Evolutionary conservation across 805 yeast genomes (phyloP), one percentile per base, ranked within the genome.

Genomic region (Ogataea henricii): DNA sequence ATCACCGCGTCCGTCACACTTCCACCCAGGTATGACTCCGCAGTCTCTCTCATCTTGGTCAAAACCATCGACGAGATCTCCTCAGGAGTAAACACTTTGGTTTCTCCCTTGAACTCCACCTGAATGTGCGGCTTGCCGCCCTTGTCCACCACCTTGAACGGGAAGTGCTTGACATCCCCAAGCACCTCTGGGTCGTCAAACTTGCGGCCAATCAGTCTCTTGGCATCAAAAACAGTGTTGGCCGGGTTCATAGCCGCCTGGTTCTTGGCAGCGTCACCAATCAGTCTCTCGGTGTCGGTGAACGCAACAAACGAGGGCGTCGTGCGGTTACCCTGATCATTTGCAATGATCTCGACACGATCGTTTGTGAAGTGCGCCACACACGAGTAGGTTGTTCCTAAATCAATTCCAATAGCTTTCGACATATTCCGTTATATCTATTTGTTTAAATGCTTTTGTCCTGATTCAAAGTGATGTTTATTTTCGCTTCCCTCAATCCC

Each of bases 321-420:
- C 47, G 91, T 90, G 79, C 97, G 87, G 83, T 91, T 90, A 83
- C 97, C 97, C 77, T 91, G 97, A 73, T 91, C 97, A 70, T 91
- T 91, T 64, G 97, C 96, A 67, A 90, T 88, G 71, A 90, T 90
- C 72, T 90, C 97, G 47, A 91, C 97, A 67, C 87, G 79, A 58
- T 91, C 94, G 65, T 87, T 87, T 62, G 89, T 79, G 77, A 88
- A 89, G 66, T 89, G 94, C 63, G 96, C 96, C 52, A 90, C 97
- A 82, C 96, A 89, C 43, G 96, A 89, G 78, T 89, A 89, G 52
- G 96, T 89, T 47, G 90, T 84, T 74, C 90, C 90, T 71, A 84
- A 81, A 74, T 85, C 90, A 65, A 85, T 85, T 73, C 90, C 89
- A 54, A 83, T 73, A 56, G 81, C 79, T 63, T 64, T 64, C 17